Percentiles rank a stretch among this genome's conserved stretches.
These are phyloP conservation scores for Angophora floribunda DNA, from an alignment of 345 rosid genomes.

Conservation along the genomic window DNA sequence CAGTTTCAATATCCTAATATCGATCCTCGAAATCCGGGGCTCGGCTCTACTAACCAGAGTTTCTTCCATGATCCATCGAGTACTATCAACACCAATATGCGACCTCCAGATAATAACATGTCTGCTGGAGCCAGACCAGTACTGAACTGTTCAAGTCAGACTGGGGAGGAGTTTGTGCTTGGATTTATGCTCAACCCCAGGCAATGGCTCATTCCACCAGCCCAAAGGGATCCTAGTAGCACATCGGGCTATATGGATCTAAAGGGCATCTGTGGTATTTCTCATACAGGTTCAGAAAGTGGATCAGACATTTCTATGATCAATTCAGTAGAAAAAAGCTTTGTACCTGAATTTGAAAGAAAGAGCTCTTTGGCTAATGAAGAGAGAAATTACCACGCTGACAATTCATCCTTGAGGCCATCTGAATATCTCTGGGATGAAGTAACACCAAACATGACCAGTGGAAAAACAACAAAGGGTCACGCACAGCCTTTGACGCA, in stretches of 20 bases:
- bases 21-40: constrained; percentile 36
- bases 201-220: constrained; percentile 26
- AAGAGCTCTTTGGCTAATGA: constrained; percentile 18
- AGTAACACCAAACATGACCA: constrained; percentile 10
- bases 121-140: constrained; percentile 46
- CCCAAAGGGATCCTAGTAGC: constrained; percentile 27
- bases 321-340: constrained; percentile 23
- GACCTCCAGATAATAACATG: constrained; percentile 33
- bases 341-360: constrained; percentile 28
- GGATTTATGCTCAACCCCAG: constrained; percentile 66
- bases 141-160: constrained; percentile 57
- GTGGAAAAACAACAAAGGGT: constrained; percentile 16
- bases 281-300: constrained; percentile 38
- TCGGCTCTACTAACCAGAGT: constrained; percentile 35
- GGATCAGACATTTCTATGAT: constrained; percentile 34
- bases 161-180: constrained; percentile 73
- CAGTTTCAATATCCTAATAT: constrained; percentile 22
- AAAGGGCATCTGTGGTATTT: constrained; percentile 33
- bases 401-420: constrained; percentile 17
- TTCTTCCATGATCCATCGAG: constrained; percentile 36
- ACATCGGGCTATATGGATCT: constrained; percentile 38
- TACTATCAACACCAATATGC: constrained; percentile 38
- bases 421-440: constrained; percentile 21
- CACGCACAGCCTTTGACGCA: constrained; percentile 9
- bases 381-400: constrained; percentile 14